Conservation (phyloP, 495 filamentous ascomycete species). For the Tuber calosporum region DNA sequence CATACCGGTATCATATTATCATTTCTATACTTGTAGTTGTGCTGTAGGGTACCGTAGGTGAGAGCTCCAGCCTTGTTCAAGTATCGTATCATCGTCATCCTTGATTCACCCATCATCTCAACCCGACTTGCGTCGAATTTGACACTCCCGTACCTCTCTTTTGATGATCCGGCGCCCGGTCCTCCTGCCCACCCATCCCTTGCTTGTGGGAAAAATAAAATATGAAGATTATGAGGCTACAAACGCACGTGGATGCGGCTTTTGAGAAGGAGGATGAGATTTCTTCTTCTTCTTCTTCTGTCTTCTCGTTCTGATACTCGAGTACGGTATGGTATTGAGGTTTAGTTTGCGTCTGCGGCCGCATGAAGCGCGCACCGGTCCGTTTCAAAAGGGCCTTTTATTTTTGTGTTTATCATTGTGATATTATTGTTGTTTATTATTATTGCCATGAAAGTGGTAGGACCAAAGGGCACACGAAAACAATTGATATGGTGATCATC, state of each 20-base stretch:
- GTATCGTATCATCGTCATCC: background rate
- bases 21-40: background rate
- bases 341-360: background rate
- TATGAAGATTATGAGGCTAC: background rate
- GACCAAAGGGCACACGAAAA: background rate
- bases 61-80: background rate
- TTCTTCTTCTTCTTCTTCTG: background rate
- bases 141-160: background rate
- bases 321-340: too few relatives aligned
- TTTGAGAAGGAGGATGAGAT: background rate
- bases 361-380: background rate
- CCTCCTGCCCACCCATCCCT: background rate
- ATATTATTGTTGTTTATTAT: too few relatives aligned
- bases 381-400: background rate
- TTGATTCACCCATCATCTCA: background rate
- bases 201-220: background rate
- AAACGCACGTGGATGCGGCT: constrained; percentile 2
- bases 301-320: background rate
- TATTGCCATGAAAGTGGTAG: background rate
- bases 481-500: background rate
- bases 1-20: too few relatives aligned
- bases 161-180: background rate
- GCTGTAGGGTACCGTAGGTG: background rate
- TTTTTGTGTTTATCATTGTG: background rate
- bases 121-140: background rate